A percentile compares a stretch with the other conserved stretches of the same genome.
phyloP scores from a whole-genome alignment of 176 grass and related monocot species.

The Carex scoparia region DNA sequence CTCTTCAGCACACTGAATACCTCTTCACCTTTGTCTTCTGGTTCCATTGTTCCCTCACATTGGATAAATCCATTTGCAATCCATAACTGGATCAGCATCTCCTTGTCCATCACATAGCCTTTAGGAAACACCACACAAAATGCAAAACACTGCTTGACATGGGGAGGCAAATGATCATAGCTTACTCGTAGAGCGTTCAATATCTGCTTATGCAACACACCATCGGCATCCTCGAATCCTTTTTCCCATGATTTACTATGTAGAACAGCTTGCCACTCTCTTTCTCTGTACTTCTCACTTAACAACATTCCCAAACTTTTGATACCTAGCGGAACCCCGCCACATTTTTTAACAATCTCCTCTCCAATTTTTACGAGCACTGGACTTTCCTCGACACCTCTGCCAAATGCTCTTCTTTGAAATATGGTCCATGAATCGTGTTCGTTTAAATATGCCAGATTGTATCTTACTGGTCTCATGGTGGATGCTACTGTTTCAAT shows the following conservation, averaged over 20 bases:
- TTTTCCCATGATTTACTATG: neutral
- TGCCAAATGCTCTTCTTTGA: constrained; percentile 21
- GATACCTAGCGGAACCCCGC: neutral
- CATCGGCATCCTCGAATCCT: neutral
- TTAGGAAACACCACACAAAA: constrained; percentile 30
- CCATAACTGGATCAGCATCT: constrained; percentile 27
- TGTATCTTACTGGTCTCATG: neutral
- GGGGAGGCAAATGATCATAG: constrained; percentile 26
- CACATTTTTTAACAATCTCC: constrained; percentile 25
- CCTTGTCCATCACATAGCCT: constrained; percentile 9
- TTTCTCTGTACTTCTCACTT: constrained; percentile 5
- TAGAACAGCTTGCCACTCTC: constrained; percentile 23
- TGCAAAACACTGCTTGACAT: constrained; percentile 25
- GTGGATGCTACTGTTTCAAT: constrained; percentile 3
- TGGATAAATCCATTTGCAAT: constrained; percentile 28
- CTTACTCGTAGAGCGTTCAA: neutral
- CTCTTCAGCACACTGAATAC: constrained; percentile 1
- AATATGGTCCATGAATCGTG: constrained; percentile 32
- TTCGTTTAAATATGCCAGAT: neutral
- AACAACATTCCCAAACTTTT: constrained; percentile 29
- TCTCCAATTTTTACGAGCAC: neutral
- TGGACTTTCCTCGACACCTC: neutral
- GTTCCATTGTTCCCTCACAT: neutral
- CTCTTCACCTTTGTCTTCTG: neutral
- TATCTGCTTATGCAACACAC: neutral